Conservation (phyloP, 176 grass and related monocot genomes). For the Ensete ventricosum region DNA sequence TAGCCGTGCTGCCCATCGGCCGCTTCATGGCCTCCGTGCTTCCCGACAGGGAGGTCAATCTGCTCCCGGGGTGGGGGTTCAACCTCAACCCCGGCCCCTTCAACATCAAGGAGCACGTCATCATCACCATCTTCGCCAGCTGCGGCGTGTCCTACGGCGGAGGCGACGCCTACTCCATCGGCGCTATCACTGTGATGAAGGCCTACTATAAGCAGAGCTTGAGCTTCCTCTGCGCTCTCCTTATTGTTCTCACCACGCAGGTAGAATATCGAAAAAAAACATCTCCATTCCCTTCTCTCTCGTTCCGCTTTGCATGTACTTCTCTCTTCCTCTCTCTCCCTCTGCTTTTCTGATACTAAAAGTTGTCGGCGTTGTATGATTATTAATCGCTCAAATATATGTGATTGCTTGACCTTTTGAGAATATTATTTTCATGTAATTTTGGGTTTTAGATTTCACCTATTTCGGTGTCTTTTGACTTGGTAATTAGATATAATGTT, state of each 20-base stretch:
- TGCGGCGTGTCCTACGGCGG: slow-evolving; percentile 15
- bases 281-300: not conserved
- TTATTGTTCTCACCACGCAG: slow-evolving; percentile 19
- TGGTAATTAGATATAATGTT: too few species aligned
- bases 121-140: slow-evolving; percentile 19
- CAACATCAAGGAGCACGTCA: slow-evolving; percentile 22
- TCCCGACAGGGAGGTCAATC: slow-evolving; percentile 4
- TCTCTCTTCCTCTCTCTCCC: not conserved
- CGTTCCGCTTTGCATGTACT: not conserved
- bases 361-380: too few species aligned
- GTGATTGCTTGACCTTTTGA: too few species aligned
- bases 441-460: too few species aligned
- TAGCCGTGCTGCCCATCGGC: slow-evolving; percentile 4
- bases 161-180: slow-evolving; percentile 18
- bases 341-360: too few species aligned
- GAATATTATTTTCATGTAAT: too few species aligned
- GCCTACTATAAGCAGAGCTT: slow-evolving; percentile 12
- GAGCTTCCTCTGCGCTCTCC: slow-evolving; percentile 10
- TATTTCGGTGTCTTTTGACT: too few species aligned
- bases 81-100: slow-evolving; percentile 22
- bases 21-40: slow-evolving; percentile 11
- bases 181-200: slow-evolving; percentile 21
- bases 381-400: too few species aligned
- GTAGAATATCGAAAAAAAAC: not conserved
- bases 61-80: slow-evolving; percentile 8